Base-by-base conservation (phyloP, 2,329 filamentous ascomycete species). In the Harringtonia aguacate region DNA sequence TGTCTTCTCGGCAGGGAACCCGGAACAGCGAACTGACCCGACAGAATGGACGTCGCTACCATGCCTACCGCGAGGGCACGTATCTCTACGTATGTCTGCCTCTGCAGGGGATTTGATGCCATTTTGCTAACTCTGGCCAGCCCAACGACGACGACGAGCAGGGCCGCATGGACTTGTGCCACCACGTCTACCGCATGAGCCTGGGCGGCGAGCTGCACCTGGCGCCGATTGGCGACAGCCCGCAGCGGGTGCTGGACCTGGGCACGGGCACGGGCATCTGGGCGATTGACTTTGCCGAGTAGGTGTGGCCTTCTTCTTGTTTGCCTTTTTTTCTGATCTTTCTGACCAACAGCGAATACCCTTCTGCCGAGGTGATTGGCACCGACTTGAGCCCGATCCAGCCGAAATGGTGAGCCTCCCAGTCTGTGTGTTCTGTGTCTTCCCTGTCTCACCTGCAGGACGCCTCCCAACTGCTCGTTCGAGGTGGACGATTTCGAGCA, bases 381-480 rank as follows among this genome's bases (percentile, higher is more conserved):
- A 81, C 75, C 6, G 80, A 84, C 53, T 65, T 84, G 6, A 82
- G 78, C 1, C 78, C 79, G 2, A 78, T 83, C 24, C 80, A 84
- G 53, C 78, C 79, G 7, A 28, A 17, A 35, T 43, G 41, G 41
- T 43, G 36, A 3, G 34, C 10, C 18, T 21, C 20, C 12, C 18
- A 2, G 61, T 64, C 8, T 66, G 72, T 41, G 78, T 86, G 1
- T 39, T 30, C 15, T 5, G 6, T 13, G 24, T 34, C 13, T 24
- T 17, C 14, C 15, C 13, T 29, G 15, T 14, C 38, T 30, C 14
- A 29, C 37, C 9, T 7, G 5, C 20, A 43, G 40, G 40, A 38
- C 28, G 8, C 83, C 84, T 0, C 72, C 74, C 15, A 89, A 88
- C 50, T 79, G 86, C 13, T 74, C 78, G 49, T 89, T 88, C 51